Conservation (phyloP, 1,284 basidiomycete genomes). For the Ceratobasidium sp. region DNA sequence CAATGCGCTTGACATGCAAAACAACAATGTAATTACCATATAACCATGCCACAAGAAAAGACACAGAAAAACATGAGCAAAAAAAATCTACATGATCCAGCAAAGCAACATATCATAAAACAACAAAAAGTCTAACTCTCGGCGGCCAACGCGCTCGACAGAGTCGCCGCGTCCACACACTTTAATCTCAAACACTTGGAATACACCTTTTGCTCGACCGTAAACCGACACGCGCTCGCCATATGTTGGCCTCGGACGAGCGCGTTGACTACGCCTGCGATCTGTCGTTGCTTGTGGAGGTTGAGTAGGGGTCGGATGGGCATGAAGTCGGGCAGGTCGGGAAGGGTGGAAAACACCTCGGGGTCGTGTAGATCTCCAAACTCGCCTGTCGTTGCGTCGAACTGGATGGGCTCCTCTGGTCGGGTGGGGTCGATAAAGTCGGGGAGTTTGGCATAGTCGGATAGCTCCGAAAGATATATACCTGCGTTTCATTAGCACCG, state of each 20-base stretch:
- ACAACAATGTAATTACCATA: too few species aligned
- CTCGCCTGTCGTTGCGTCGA: constrained; percentile 66
- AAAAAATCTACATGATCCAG: too few species aligned
- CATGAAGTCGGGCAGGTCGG: constrained; percentile 72
- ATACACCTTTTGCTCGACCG: constrained; percentile 74
- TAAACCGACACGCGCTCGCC: constrained; percentile 69
- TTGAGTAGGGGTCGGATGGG: constrained; percentile 86
- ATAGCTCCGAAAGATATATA: constrained; percentile 76
- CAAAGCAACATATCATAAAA: too few species aligned
- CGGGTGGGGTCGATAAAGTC: constrained; percentile 84
- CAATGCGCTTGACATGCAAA: too few species aligned
- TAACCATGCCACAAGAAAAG: too few species aligned
- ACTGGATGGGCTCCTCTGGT: constrained; percentile 68
- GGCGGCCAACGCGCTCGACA: constrained; percentile 11
- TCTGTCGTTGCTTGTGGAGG: constrained; percentile 83
- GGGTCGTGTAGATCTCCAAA: constrained; percentile 73
- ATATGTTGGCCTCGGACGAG: constrained; percentile 82
- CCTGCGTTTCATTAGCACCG: constrained; percentile 53
- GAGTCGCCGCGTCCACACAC: constrained; percentile 57
- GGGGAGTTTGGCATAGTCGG: constrained; percentile 69
- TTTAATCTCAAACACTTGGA: constrained; percentile 75
- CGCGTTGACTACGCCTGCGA: constrained; percentile 76
- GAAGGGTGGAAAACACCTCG: constrained; percentile 73
- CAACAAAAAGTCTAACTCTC: too few species aligned
- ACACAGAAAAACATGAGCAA: too few species aligned